These are phyloP conservation scores for Xylariaceae sp. DNA, from an alignment of 2,329 filamentous ascomycete genomes.

Conservation along the genomic window DNA sequence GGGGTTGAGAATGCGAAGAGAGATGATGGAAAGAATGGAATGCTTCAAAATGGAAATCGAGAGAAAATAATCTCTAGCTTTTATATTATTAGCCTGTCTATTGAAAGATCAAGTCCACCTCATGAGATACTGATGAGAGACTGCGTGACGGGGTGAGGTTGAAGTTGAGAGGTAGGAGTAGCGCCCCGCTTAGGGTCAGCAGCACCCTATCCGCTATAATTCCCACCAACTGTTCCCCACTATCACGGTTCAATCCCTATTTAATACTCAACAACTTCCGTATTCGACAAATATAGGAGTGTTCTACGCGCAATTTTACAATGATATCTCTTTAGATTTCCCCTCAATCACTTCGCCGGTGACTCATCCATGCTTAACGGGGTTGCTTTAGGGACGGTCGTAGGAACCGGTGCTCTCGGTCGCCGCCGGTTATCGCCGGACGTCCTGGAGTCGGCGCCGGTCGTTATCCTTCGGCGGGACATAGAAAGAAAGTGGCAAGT, in stretches of 20 bases:
- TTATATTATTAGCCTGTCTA: background rate
- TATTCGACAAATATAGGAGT: background rate
- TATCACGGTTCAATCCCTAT: background rate
- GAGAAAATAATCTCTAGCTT: background rate
- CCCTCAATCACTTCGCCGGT: slow-evolving; percentile 4
- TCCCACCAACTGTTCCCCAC: background rate
- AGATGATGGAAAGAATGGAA: background rate
- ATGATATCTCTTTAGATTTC: background rate
- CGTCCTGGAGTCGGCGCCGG: background rate
- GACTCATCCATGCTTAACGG: slow-evolving; percentile 8
- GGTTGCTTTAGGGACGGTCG: background rate
- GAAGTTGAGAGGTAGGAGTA: too few species aligned
- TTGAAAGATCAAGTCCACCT: background rate
- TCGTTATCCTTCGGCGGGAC: background rate
- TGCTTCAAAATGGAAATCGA: background rate
- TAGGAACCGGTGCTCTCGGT: background rate
- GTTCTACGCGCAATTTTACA: background rate
- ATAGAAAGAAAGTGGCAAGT: background rate
- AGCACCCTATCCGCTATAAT: too few species aligned
- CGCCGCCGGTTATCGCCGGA: slow-evolving; percentile 16
- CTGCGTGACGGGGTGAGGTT: too few species aligned
- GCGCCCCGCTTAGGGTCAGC: too few species aligned
- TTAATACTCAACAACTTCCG: background rate
- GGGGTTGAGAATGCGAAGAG: background rate
- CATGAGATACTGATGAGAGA: too few species aligned